These are phyloP conservation scores for Penicillium paneum DNA, from an alignment of 2,329 filamentous ascomycete genomes.

Conservation along the genomic window DNA sequence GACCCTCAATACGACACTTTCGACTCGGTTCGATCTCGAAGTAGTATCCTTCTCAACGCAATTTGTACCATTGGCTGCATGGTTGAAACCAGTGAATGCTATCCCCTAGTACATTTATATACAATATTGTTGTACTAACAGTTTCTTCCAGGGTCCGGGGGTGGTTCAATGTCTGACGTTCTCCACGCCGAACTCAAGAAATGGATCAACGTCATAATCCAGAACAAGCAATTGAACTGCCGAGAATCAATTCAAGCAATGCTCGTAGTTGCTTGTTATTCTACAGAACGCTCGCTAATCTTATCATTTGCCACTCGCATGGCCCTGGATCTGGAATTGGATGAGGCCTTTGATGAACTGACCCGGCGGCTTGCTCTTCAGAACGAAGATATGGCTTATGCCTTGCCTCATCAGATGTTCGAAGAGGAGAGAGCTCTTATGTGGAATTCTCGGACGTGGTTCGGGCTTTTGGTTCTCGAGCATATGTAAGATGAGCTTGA, in stretches of 20 bases:
- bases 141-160: conserved; percentile 22
- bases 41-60: conserved; percentile 51
- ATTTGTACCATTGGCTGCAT: conserved; percentile 54
- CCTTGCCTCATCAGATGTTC: conserved; percentile 13
- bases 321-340: conserved; percentile 49
- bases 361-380: conserved; percentile 29
- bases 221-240: conserved; percentile 37
- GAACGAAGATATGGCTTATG: conserved; percentile 19
- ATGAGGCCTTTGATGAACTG: conserved; percentile 44
- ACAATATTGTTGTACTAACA: background rate
- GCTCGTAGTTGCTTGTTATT: conserved; percentile 52
- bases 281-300: conserved; percentile 51
- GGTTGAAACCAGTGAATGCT: conserved; percentile 30
- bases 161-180: conserved; percentile 40
- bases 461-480: conserved; percentile 53
- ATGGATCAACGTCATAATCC: conserved; percentile 47
- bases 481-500: conserved; percentile 38
- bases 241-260: conserved; percentile 54
- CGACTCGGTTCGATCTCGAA: conserved; percentile 46
- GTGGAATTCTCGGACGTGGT: conserved; percentile 50
- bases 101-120: background rate
- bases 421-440: conserved; percentile 34
- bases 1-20: conserved; percentile 47
- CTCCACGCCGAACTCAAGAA: conserved; percentile 45
- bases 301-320: conserved; percentile 52